Evolutionary conservation across 2,329 filamentous ascomycete species (phyloP).

Genomic region (Xylaria sp.): DNA sequence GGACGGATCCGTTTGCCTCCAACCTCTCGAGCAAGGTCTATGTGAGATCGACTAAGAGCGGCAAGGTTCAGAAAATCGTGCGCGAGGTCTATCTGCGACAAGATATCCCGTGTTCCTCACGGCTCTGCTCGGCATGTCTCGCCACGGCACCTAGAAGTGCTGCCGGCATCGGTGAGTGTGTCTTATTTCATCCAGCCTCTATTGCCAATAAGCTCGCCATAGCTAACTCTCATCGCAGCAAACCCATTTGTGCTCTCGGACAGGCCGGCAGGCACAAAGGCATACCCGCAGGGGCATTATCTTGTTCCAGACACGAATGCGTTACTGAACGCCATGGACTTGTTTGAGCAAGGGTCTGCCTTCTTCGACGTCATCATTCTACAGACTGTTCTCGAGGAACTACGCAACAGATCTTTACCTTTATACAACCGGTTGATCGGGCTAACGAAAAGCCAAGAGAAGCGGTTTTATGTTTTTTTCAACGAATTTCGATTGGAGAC

Average conservation of each 20-base stretch:
- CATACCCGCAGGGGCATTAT: constrained; percentile 88
- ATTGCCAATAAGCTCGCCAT: constrained; percentile 16
- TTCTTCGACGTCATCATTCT: constrained; percentile 98
- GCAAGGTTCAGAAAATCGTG: constrained; percentile 98
- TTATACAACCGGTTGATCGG: constrained; percentile 92
- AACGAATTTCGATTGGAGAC: constrained; percentile 97
- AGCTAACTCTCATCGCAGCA: constrained; percentile 53
- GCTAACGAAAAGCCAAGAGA: constrained; percentile 92
- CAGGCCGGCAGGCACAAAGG: constrained; percentile 80
- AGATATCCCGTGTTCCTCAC: constrained; percentile 96
- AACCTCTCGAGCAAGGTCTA: constrained; percentile 96
- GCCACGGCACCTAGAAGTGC: constrained; percentile 79
- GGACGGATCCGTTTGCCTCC: constrained; percentile 60
- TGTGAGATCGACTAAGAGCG: constrained; percentile 90
- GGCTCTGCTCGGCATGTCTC: constrained; percentile 79
- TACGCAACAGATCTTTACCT: constrained; percentile 90
- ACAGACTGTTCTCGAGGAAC: constrained; percentile 94
- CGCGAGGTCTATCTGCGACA: constrained; percentile 93
- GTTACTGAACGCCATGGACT: constrained; percentile 92
- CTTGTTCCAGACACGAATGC: constrained; percentile 96
- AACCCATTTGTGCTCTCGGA: constrained; percentile 87
- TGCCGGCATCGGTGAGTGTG: constrained; percentile 69
- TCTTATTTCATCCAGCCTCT: not conserved
- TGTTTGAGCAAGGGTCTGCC: constrained; percentile 89
- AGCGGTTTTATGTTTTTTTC: constrained; percentile 98